Conservation (phyloP, 371 early-diverging fungal genomes). For the Mucor indicus region DNA sequence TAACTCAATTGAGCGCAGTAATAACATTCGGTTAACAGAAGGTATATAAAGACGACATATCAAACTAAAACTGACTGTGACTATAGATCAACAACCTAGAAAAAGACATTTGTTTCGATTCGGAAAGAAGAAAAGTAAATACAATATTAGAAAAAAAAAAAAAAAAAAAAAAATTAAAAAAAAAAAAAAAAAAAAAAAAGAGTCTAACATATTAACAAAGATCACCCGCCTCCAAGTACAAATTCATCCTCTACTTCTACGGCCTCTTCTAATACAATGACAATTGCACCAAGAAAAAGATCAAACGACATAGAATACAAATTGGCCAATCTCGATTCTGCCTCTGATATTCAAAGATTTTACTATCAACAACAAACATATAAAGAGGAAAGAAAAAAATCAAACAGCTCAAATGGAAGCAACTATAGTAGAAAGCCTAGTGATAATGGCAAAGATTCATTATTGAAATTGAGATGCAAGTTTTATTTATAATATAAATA, state of each 20-base stretch:
- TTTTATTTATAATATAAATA: too few relatives aligned
- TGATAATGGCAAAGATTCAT: too few relatives aligned
- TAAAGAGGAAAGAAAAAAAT: slow-evolving; percentile 7
- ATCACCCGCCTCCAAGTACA: too few relatives aligned
- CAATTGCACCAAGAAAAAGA: slow-evolving; percentile 13
- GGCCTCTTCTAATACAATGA: slow-evolving; percentile 1
- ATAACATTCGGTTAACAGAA: slow-evolving; percentile 9
- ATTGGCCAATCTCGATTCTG: slow-evolving; percentile 8
- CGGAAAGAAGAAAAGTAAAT: slow-evolving; percentile 42
- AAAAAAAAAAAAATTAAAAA: too few relatives aligned
- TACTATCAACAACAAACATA: slow-evolving; percentile 15
- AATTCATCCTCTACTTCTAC: slow-evolving; percentile 7
- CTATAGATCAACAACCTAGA: slow-evolving; percentile 20
- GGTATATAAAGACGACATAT: not conserved
- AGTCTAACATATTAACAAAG: slow-evolving; percentile 5
- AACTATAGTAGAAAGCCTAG: too few relatives aligned
- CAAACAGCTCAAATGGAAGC: too few relatives aligned
- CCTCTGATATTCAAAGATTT: slow-evolving; percentile 16
- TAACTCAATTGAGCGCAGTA: slow-evolving; percentile 19
- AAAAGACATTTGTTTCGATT: slow-evolving; percentile 27
- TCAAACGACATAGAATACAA: too few relatives aligned
- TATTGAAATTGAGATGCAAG: too few relatives aligned
- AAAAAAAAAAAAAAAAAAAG: too few relatives aligned
- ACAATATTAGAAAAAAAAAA: too few relatives aligned
- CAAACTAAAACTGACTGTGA: not conserved